Evolutionary conservation across 331 rosid genomes (phyloP).

Genomic region (Prunus yedoensis): DNA sequence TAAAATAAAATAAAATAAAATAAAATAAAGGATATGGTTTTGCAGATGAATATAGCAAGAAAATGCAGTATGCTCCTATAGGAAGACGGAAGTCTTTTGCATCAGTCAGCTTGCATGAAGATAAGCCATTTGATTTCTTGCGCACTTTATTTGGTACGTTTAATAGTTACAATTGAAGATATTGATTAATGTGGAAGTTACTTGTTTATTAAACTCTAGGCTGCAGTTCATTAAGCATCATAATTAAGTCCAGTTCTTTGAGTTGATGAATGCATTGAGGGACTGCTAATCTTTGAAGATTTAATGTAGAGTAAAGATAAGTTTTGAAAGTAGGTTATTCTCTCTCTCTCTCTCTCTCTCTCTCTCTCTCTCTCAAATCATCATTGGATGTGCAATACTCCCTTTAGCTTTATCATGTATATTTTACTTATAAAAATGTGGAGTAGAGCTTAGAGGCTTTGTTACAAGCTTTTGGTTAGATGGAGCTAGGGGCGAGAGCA

Average conservation of each 20-base stretch:
- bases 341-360: no score
- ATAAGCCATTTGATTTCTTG: slow-evolving; percentile 66
- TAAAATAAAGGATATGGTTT: slow-evolving; percentile 32
- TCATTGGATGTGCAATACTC: no score
- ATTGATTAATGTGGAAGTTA: not conserved
- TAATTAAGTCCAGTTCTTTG: not conserved
- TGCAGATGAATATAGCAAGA: slow-evolving; percentile 55
- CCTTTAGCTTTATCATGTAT: no score
- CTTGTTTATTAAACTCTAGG: not conserved
- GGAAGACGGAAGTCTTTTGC: slow-evolving; percentile 50
- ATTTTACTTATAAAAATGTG: not conserved
- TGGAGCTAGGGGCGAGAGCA: not conserved
- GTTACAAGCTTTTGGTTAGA: not conserved
- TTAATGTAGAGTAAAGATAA: not conserved
- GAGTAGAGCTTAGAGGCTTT: not conserved
- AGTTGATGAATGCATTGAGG: not conserved
- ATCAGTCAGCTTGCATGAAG: slow-evolving; percentile 53
- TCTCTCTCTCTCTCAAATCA: no score
- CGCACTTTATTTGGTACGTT: slow-evolving; percentile 70
- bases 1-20: no score
- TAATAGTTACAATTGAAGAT: not conserved
- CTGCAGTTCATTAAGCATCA: slow-evolving; percentile 1
- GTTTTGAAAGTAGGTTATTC: not conserved
- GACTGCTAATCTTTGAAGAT: not conserved
- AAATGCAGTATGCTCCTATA: slow-evolving; percentile 28